Percentiles rank a stretch among this genome's conserved stretches.
Evolutionary conservation across 768 basidiomycete genomes (phyloP).

Genomic region (Mrakia hoshinonis): DNA sequence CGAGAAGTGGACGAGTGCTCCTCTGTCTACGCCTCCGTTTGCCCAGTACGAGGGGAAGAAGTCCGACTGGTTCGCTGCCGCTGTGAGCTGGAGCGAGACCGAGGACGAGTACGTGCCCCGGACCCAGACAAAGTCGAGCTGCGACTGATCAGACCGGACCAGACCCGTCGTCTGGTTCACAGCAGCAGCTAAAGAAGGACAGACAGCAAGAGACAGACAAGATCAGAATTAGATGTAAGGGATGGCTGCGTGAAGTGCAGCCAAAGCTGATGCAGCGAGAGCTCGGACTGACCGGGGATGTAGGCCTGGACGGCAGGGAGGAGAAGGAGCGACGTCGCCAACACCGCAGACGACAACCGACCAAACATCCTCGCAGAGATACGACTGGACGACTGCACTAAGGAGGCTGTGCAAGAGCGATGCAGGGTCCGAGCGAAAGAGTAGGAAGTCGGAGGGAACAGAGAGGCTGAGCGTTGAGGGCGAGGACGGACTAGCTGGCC

Average conservation of each 20-base stretch:
- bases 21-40: conserved; percentile 52
- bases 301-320: background rate
- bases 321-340: conserved; percentile 3
- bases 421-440: too few species aligned
- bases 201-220: background rate
- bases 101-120: conserved; percentile 3
- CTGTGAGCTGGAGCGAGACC: conserved; percentile 46
- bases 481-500: too few species aligned
- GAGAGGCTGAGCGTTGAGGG: too few species aligned
- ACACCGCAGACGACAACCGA: background rate
- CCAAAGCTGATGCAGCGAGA: too few species aligned
- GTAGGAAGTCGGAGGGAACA: too few species aligned
- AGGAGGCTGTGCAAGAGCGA: too few species aligned
- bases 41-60: conserved; percentile 15
- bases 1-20: conserved; percentile 73
- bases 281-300: conserved; percentile 15
- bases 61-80: conserved; percentile 42
- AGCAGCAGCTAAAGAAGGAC: conserved; percentile 51
- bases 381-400: too few species aligned
- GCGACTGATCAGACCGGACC: conserved; percentile 54
- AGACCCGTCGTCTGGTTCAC: conserved; percentile 56
- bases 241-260: too few species aligned
- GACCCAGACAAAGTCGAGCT: conserved; percentile 42
- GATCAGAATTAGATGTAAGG: too few species aligned
- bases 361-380: too few species aligned